phyloP scores from a whole-genome alignment of 2,329 filamentous ascomycete species.

The Sporothrix dimorphospora region DNA sequence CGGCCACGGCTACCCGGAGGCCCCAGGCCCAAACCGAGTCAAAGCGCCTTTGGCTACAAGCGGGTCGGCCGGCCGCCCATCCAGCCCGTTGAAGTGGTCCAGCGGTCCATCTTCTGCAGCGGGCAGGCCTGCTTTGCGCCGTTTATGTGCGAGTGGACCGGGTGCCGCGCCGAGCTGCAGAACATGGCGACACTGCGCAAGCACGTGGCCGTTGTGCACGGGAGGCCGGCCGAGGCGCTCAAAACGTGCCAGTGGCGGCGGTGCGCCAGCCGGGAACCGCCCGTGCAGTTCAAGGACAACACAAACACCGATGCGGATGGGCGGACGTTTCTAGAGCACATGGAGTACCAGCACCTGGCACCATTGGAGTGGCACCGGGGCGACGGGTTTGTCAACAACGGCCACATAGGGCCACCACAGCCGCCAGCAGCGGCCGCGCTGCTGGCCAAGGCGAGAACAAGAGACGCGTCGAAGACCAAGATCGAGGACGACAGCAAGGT shows the following conservation, averaged over 20 bases:
- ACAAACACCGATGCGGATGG: slow-evolving; percentile 26
- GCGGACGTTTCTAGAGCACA: slow-evolving; percentile 50
- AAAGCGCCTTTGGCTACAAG: slow-evolving; percentile 19
- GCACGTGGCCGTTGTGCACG: slow-evolving; percentile 59
- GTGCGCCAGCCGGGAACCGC: slow-evolving; percentile 41
- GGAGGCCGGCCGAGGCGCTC: slow-evolving; percentile 18
- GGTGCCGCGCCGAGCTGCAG: slow-evolving; percentile 63
- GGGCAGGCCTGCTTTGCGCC: slow-evolving; percentile 51
- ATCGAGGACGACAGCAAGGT: neutral
- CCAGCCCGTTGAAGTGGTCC: slow-evolving; percentile 36
- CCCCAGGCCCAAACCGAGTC: neutral
- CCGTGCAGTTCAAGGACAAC: slow-evolving; percentile 28
- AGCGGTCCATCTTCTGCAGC: slow-evolving; percentile 47
- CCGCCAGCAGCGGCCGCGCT: slow-evolving; percentile 22
- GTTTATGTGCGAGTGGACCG: slow-evolving; percentile 63
- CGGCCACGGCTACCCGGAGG: slow-evolving; percentile 18
- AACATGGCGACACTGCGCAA: slow-evolving; percentile 62
- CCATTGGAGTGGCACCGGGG: slow-evolving; percentile 62
- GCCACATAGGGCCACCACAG: slow-evolving; percentile 24
- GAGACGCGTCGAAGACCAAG: slow-evolving; percentile 13
- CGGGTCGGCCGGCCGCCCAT: slow-evolving; percentile 44
- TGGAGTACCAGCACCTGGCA: slow-evolving; percentile 58
- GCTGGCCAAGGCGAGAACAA: slow-evolving; percentile 32
- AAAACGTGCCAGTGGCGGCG: slow-evolving; percentile 46
- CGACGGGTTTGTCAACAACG: slow-evolving; percentile 57